Evolutionary conservation across 768 basidiomycete genomes (phyloP), one percentile per base, ranked within the genome.

Genomic region (Lenzites betulinus): DNA sequence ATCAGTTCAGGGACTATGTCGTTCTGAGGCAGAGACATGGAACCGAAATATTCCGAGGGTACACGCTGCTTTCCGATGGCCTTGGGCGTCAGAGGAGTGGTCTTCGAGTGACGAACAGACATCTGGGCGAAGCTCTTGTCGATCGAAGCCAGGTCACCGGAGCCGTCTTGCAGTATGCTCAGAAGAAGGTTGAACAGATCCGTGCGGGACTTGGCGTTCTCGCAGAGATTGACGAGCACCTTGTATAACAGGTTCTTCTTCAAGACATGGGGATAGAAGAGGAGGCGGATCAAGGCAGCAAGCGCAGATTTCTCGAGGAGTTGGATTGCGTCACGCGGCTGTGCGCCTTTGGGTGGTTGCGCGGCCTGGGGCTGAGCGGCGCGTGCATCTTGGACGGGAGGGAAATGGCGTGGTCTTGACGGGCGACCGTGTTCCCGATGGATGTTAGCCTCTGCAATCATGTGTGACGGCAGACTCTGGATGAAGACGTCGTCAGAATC

Each of bases 191-290:
- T 97, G 80, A 99, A 92, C 23, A 98, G 79, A 66, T 99, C 97
- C 6, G 85, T 87, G 20, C 97, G 84, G 0, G 96, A 95, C 69
- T 90, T 92, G 2, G 86, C 78, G 71, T 99, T 99, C 76, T 98
- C 95, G 76, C 95, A 99, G 8, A 99, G 81, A 71, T 98, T 96
- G 64, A 93, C 88, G 36, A 99, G 85, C 1, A 97, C 88, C 69
- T 89, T 91, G 73, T 93, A 92, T 13, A 99, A 81, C 23, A 91
- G 75, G 50, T 84, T 89, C 76, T 93, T 95, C 75, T 86, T 87
- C 60, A 93, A 78, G 22, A 94, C 88, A 65, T 97, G 93, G 4
- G 97, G 97, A 82, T 94, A 97, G 81, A 99, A 99, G 22, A 99
- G 82, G 8, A 98, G 84, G 52, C 95, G 87, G 42, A 98, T 87